Base-by-base conservation (phyloP, 2,329 filamentous ascomycete genomes). In the Cryoendolithus antarcticus region DNA sequence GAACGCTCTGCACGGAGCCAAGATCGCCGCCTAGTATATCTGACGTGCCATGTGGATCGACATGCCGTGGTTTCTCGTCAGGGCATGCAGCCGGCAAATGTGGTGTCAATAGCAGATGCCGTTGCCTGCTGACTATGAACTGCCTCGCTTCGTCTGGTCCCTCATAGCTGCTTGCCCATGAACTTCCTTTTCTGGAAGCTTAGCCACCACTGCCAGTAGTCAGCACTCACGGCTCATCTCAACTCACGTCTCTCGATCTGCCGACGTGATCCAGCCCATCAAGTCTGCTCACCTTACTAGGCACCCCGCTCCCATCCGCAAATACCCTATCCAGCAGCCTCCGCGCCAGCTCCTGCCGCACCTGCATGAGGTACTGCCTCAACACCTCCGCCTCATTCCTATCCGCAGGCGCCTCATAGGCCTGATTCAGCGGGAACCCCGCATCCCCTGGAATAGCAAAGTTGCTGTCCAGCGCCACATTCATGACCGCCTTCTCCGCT, bases 151-250 rank as follows among this genome's bases (percentile, higher is more conserved):
- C 15, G 15, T 19, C 15, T 19, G 15, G 3, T 19, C 15, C 15
- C 15, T 59, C 50, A 62, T 44, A 62, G 47, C 38, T 64, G 57
- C 77, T 96, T 96, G 62, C 88, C 88, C 91, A 98, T 96, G 60
- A 98, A 98, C 77, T 95, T 95, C 67, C 91, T 80, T 79, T 96
- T 96, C 39, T 84, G 85, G 62, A 95, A 98, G 71, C 91, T 96
- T 61, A 98, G 66, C 91, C 91, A 98, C 85, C 89, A 96, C 77
- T 93, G 75, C 63, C 68, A 10, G 31, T n/a, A n/a, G 41, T 59
- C 44, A 60, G 58, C 48, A 41, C 27, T 9, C 2, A 27, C 31
- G 10, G 3, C 12, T 12, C 9, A 4, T 6, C 2, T 21, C 4
- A 11, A n/a, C 9, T 5, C n/a, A 24, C 9, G 24, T 24, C 24